Conservation (phyloP, 495 filamentous ascomycete species). For the Penicillium psychrofluorescens region DNA sequence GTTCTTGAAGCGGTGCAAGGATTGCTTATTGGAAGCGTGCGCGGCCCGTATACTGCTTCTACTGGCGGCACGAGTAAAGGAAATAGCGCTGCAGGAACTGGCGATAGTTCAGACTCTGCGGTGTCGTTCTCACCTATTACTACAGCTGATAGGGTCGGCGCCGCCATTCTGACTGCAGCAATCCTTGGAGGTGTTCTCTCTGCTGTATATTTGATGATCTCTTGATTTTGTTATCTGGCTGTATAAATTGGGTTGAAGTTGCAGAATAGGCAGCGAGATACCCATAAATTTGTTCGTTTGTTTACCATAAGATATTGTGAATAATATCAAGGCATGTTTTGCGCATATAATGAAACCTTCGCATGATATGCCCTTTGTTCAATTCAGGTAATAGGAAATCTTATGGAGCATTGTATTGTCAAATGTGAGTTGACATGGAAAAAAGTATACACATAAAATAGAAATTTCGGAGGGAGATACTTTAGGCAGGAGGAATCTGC, state of each 20-base stretch:
- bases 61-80: conserved; percentile 9
- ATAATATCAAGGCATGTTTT: too few species aligned
- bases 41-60: conserved; percentile 3
- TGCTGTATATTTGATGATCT: conserved; percentile 9
- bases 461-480: background rate
- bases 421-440: too few species aligned
- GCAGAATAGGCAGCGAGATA: too few species aligned
- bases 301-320: too few species aligned
- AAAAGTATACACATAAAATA: background rate
- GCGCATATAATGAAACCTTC: too few species aligned
- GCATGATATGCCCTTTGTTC: too few species aligned
- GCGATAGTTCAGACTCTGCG: background rate
- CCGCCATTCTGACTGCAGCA: conserved; percentile 1
- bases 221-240: background rate
- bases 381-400: background rate
- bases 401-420: background rate
- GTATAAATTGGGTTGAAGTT: too few species aligned
- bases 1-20: conserved; percentile 60
- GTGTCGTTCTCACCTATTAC: conserved; percentile 1
- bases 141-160: conserved; percentile 1
- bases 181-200: conserved; percentile 1
- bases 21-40: conserved; percentile 1
- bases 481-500: conserved; percentile 14
- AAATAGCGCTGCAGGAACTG: conserved; percentile 9
- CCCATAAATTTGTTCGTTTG: too few species aligned